phyloP scores from a whole-genome alignment of 371 early-diverging fungal species.

The Dentiscutata heterogama region DNA sequence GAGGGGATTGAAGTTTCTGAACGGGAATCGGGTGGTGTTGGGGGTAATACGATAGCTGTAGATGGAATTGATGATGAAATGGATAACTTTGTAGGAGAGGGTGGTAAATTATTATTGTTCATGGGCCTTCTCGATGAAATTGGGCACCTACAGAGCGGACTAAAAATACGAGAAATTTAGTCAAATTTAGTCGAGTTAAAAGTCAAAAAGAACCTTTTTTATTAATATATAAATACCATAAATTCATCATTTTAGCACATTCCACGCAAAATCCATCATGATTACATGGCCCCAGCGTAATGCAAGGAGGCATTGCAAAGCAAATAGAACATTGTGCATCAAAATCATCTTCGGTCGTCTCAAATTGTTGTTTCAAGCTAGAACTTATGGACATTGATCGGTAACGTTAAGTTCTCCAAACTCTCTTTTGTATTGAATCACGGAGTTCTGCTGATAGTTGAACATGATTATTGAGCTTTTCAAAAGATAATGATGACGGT shows the following conservation, averaged over 20 bases:
- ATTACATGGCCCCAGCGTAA: slow-evolving; percentile 37
- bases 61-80: slow-evolving; percentile 28
- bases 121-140: slow-evolving; percentile 20
- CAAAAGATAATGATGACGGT: neutral
- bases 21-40: slow-evolving; percentile 35
- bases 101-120: slow-evolving; percentile 20
- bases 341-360: slow-evolving; percentile 24
- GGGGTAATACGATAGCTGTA: slow-evolving; percentile 38
- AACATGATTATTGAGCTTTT: slow-evolving; percentile 31
- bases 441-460: slow-evolving; percentile 35
- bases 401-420: slow-evolving; percentile 35
- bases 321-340: slow-evolving; percentile 44
- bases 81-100: slow-evolving; percentile 26
- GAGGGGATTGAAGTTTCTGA: slow-evolving; percentile 36
- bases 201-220: neutral
- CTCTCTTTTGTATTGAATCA: slow-evolving; percentile 43
- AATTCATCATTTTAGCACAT: slow-evolving; percentile 42
- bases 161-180: neutral
- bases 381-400: slow-evolving; percentile 17
- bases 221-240: slow-evolving; percentile 26
- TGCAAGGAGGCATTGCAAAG: slow-evolving; percentile 33
- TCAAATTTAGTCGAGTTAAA: neutral
- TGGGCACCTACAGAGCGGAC: slow-evolving; percentile 43
- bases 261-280: slow-evolving; percentile 43
- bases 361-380: slow-evolving; percentile 36